Evolutionary conservation across 192 early-diverging fungal genomes (phyloP), one percentile per base, ranked within the genome.

Genomic region (Lunasporangiospora selenospora): DNA sequence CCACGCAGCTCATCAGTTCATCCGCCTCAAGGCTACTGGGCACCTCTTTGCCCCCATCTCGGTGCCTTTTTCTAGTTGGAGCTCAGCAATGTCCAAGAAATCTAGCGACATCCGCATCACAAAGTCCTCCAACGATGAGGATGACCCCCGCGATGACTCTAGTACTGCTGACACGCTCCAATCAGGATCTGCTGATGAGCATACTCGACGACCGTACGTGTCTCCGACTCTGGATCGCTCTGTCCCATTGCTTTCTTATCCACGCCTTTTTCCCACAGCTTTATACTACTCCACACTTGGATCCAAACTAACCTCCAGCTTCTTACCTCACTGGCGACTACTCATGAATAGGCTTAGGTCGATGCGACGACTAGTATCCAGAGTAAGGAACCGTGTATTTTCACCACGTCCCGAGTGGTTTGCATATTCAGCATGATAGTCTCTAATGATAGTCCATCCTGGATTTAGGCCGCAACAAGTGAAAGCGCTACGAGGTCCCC

Each of bases 41-140:
- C n/a, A 47, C 29, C 45, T 13, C 45, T 47, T 47, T 26, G 10
- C 7, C 26, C 16, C 24, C 45, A 47, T 47, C 45, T 11, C 8
- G 29, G n/a, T n/a, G 10, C 3, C n/a, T n/a, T n/a, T n/a, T n/a
- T n/a, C n/a, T n/a, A n/a, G n/a, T n/a, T n/a, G n/a, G n/a, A n/a
- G n/a, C n/a, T n/a, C 19, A 33, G 46, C 12, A 31, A 70, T 70
- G 66, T 70, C 66, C n/a, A 70, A 70, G 24, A 57, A 58, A n/a
- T 43, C 41, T 12, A 70, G 42, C 37, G 66, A 70, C 5, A 59
- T 43, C 29, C 58, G 61, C 19, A 53, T 70, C 52, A 70, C 66
- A 13, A 60, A 55, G 44, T 57, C 60, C 21, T 31, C 40, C 15
- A 61, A 61, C 32, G 58, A 47, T 3, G 51, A 51, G 15, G 57